These are phyloP conservation scores for Aspergillus fumigatus DNA, from an alignment of 2,329 filamentous ascomycete species.

Conservation along the genomic window DNA sequence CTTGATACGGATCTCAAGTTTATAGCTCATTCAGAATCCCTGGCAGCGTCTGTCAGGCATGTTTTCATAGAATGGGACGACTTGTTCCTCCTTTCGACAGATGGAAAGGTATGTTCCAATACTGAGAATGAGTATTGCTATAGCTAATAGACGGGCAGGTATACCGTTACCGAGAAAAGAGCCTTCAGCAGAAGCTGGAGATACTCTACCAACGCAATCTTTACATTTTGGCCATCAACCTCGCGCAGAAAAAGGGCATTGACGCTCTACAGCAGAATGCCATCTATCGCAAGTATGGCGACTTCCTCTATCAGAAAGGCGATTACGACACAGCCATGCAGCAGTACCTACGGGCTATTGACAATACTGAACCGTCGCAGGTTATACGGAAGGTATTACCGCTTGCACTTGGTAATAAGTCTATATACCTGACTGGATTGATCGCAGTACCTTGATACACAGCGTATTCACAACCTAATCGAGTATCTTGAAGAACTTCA, in stretches of 20 bases:
- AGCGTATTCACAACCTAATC: constrained; percentile 95
- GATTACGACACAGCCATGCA: constrained; percentile 99
- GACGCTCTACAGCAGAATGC: constrained; percentile 77
- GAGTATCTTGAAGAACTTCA: constrained; percentile 96
- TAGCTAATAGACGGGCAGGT: constrained; percentile 51
- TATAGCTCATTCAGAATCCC: constrained; percentile 80
- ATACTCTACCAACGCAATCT: constrained; percentile 92
- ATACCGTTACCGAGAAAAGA: constrained; percentile 84
- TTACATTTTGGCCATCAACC: constrained; percentile 83
- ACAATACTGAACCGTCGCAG: constrained; percentile 92
- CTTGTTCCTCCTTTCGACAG: constrained; percentile 81
- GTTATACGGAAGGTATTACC: constrained; percentile 76
- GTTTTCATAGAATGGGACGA: constrained; percentile 88
- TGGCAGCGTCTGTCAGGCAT: constrained; percentile 73
- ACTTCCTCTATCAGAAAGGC: constrained; percentile 89
- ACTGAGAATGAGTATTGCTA: not conserved
- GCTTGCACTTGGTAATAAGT: not conserved
- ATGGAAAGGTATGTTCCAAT: constrained; percentile 68
- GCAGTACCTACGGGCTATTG: constrained; percentile 93
- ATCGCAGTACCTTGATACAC: constrained; percentile 80
- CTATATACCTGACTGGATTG: constrained; percentile 9
- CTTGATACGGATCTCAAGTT: constrained; percentile 90
- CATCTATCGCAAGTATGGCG: constrained; percentile 90
- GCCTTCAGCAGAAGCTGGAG: constrained; percentile 83
- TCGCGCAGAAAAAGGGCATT: constrained; percentile 84